Base-by-base conservation (phyloP, 2,329 filamentous ascomycete species). In the Akanthomyces dipterigenus region DNA sequence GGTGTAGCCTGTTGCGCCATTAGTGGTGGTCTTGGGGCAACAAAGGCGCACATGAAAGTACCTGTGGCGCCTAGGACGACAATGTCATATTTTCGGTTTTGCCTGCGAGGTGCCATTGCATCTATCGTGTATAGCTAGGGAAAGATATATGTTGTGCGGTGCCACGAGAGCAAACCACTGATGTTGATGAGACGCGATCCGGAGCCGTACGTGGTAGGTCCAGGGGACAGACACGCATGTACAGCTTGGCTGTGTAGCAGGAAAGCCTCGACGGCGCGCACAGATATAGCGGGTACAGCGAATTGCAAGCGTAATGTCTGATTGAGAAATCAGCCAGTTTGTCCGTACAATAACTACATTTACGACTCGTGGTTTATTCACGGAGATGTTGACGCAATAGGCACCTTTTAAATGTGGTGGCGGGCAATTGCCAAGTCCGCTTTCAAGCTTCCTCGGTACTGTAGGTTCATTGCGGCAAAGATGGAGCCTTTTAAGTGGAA, bases 1-100 rank as follows among this genome's bases (percentile, higher is more conserved):
- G 0, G 93, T 97, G 75, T 96, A 96, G 31, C 93, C 93, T 71
- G 82, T 5, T n/a, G 56, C 57, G 38, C 24, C 54, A n/a, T 42
- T 31, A 61, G 55, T 60, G 45, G 49, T 31, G 16, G 22, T 14
- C 38, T 31, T 22, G 24, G 16, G 22, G 18, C 36, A 22, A 26
- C 16, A 45, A 16, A 22, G 9, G 16, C 22, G 24, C 24, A 11
- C 22, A 22, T 16, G n/a, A 55, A 64, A 72, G 69, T 72, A 84
- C 83, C 83, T 42, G 82, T 82, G 20, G 83, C 83, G 51, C 83
- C 83, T 63, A 84, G 80, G 34, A 86, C 73, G 43, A 86, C 77
- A 18, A 86, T 34, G 69, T 86, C 83, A 68, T 85, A 86, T 64
- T 79, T 77, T 45, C 82, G 80, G 51, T 69, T 70, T 64, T 85